Percentiles rank a stretch among this genome's conserved stretches.
Evolutionary conservation across 371 early-diverging fungal species (phyloP).

Genomic region (Mucor saturninus): DNA sequence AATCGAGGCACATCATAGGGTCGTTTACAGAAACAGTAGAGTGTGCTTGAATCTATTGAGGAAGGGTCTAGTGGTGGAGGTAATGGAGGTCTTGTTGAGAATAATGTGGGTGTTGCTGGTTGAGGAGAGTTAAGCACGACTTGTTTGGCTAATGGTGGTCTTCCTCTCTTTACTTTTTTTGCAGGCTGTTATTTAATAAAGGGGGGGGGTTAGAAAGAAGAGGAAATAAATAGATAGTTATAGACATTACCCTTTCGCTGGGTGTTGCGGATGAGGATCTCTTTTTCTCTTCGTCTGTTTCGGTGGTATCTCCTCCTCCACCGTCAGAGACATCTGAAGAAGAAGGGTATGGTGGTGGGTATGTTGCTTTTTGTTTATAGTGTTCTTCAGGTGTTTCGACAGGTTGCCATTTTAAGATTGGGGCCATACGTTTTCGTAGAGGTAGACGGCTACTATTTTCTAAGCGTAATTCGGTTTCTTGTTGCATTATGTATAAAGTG

Average conservation of each 20-base stretch:
- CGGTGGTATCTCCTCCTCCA: conserved; percentile 8
- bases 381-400: conserved; percentile 42
- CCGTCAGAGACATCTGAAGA: conserved; percentile 6
- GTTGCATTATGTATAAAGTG: conserved; percentile 1
- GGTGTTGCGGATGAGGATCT: not conserved
- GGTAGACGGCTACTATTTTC: conserved; percentile 28
- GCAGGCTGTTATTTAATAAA: conserved; percentile 9
- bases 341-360: conserved; percentile 22
- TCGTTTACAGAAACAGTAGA: conserved; percentile 59
- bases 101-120: not conserved
- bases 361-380: conserved; percentile 15
- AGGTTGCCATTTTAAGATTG: conserved; percentile 39
- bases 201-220: not conserved
- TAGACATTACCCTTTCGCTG: conserved; percentile 1
- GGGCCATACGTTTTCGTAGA: conserved; percentile 36
- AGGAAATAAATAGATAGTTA: not conserved
- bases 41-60: conserved; percentile 11
- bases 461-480: too few relatives aligned
- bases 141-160: conserved; percentile 22
- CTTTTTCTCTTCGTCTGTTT: conserved; percentile 18
- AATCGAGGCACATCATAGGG: conserved; percentile 53
- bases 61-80: not conserved
- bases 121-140: not conserved
- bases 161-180: conserved; percentile 34
- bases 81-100: conserved; percentile 13